These are phyloP conservation scores for Kwoniella heveanensis DNA, from an alignment of 768 basidiomycete genomes.

Conservation along the genomic window DNA sequence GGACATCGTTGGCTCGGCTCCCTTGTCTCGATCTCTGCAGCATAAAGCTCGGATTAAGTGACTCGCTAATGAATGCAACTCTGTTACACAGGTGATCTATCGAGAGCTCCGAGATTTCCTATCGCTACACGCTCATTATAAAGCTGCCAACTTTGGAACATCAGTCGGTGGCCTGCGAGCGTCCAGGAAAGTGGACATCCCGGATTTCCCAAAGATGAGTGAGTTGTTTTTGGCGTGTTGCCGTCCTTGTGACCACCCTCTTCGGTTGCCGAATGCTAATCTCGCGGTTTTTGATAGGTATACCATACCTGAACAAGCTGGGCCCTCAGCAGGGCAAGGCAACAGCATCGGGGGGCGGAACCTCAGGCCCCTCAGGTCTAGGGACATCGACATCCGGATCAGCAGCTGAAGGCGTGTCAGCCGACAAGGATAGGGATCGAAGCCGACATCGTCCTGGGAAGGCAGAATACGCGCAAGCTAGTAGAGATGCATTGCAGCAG, in stretches of 20 bases:
- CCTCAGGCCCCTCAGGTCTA: background rate
- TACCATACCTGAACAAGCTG: conserved; percentile 84
- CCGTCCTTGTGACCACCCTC: background rate
- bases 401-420: background rate
- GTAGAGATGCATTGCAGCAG: conserved; percentile 79
- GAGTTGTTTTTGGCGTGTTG: background rate
- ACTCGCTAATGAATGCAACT: background rate
- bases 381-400: background rate
- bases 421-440: background rate
- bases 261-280: background rate
- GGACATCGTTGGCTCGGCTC: no score
- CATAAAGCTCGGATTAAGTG: background rate
- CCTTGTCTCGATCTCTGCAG: no score
- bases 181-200: conserved; percentile 70
- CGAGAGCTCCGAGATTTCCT: conserved; percentile 90
- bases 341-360: conserved; percentile 55
- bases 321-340: conserved; percentile 66
- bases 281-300: conserved; percentile 59
- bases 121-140: conserved; percentile 84
- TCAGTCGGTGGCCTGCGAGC: conserved; percentile 64
- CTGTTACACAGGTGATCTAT: conserved; percentile 52
- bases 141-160: conserved; percentile 67
- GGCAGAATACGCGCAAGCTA: conserved; percentile 61
- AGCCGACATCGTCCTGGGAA: conserved; percentile 23
- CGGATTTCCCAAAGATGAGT: conserved; percentile 83